phyloP scores from a whole-genome alignment of 2,329 filamentous ascomycete genomes.

The Ceratocystis eucalypticola region DNA sequence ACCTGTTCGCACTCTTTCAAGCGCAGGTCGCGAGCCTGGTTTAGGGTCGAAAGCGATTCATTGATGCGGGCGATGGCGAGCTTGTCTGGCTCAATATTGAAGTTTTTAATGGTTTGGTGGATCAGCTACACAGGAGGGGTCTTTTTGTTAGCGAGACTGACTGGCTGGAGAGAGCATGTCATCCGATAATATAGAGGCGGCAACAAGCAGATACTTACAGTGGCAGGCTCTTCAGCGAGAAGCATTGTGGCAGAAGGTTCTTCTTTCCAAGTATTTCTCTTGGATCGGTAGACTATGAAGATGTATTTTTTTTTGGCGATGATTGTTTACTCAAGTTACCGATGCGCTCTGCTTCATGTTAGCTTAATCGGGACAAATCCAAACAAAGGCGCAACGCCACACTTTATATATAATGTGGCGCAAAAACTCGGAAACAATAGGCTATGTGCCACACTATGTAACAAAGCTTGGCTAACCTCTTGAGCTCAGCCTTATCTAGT shows the following conservation, averaged over 20 bases:
- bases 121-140: slow-evolving; percentile 52
- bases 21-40: slow-evolving; percentile 67
- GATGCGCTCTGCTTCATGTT: background rate
- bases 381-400: slow-evolving; percentile 2
- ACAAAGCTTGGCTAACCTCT: background rate
- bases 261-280: background rate
- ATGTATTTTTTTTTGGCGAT: background rate
- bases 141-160: background rate
- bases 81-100: slow-evolving; percentile 86
- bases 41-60: slow-evolving; percentile 70
- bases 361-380: slow-evolving; percentile 7
- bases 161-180: background rate
- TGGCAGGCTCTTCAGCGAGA: slow-evolving; percentile 84
- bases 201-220: slow-evolving; percentile 40
- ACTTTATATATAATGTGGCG: slow-evolving; percentile 13
- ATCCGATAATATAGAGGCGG: background rate
- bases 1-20: slow-evolving; percentile 54
- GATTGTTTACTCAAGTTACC: background rate
- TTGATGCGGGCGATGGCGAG: slow-evolving; percentile 68
- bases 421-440: background rate
- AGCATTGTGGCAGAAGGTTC: slow-evolving; percentile 50
- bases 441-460: background rate
- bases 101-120: slow-evolving; percentile 80
- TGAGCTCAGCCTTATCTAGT: background rate
- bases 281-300: background rate